Evolutionary conservation across 2,329 filamentous ascomycete species (phyloP).

Genomic region (Alternaria triticimaculans): DNA sequence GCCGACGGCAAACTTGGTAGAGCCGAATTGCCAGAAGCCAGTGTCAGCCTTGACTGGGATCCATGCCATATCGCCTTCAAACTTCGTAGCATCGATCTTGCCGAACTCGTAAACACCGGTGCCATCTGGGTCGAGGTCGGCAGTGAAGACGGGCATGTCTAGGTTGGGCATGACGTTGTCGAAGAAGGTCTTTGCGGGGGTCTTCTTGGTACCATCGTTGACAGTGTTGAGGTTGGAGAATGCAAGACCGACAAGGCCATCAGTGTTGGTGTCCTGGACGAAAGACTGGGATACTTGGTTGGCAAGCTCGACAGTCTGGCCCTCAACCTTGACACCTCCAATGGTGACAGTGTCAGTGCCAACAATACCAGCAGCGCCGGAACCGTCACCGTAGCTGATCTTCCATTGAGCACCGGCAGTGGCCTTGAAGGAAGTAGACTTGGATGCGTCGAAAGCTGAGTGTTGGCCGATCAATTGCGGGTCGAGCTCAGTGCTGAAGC

Average conservation of each 20-base stretch:
- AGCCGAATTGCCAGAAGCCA: slow-evolving; percentile 74
- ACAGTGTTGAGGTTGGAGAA: slow-evolving; percentile 69
- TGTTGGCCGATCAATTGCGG: slow-evolving; percentile 57
- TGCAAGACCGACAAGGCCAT: slow-evolving; percentile 73
- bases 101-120: slow-evolving; percentile 77
- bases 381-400: slow-evolving; percentile 74
- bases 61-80: slow-evolving; percentile 67
- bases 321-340: slow-evolving; percentile 66
- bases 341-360: slow-evolving; percentile 72
- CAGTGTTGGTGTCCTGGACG: slow-evolving; percentile 64
- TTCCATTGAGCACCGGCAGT: slow-evolving; percentile 63
- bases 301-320: slow-evolving; percentile 73
- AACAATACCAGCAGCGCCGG: slow-evolving; percentile 67
- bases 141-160: slow-evolving; percentile 72
- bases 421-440: slow-evolving; percentile 59
- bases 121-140: slow-evolving; percentile 66
- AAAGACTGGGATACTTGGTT: slow-evolving; percentile 65
- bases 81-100: slow-evolving; percentile 68
- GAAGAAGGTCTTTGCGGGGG: slow-evolving; percentile 74
- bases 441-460: slow-evolving; percentile 60
- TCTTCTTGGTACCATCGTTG: slow-evolving; percentile 60
- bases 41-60: slow-evolving; percentile 65
- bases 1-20: slow-evolving; percentile 63
- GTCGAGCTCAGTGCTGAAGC: slow-evolving; percentile 69
- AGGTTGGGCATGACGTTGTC: slow-evolving; percentile 70